A percentile compares a stretch with the other conserved stretches of the same genome.
Conservation (phyloP, 108 stramenopile species). For the Bacterosira constricta region DNA sequence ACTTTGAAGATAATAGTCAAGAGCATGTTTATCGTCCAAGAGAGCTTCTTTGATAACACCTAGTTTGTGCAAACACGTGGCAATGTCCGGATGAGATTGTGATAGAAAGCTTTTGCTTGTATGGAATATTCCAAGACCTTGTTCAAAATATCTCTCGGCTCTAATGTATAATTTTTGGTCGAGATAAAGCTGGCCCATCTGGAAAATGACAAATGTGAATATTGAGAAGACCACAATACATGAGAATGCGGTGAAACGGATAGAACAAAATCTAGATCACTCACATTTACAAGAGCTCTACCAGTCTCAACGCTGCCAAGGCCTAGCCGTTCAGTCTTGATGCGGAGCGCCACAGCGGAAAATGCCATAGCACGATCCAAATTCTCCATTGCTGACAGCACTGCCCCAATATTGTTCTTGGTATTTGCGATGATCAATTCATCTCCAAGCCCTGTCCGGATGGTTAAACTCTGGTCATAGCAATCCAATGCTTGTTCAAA, state of each 20-base stretch:
- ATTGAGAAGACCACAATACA: background rate
- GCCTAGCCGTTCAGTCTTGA: conserved; percentile 41
- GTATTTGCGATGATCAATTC: conserved; percentile 46
- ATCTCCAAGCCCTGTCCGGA: conserved; percentile 32
- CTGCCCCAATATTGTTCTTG: conserved; percentile 52
- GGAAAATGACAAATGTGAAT: background rate
- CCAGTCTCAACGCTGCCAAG: conserved; percentile 38
- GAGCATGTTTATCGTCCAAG: conserved; percentile 22
- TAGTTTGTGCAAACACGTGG: conserved; percentile 41
- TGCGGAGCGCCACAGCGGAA: conserved; percentile 44
- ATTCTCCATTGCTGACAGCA: conserved; percentile 24
- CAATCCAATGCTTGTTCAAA: conserved; percentile 43
- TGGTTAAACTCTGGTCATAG: conserved; percentile 51
- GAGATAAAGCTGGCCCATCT: conserved; percentile 45
- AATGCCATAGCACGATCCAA: conserved; percentile 39
- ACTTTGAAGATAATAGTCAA: conserved; percentile 26
- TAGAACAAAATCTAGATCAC: background rate
- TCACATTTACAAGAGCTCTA: conserved; percentile 44
- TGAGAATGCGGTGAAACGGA: background rate
- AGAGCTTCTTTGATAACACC: conserved; percentile 33
- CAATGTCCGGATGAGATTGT: conserved; percentile 31
- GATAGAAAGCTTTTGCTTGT: background rate
- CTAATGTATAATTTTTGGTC: conserved; percentile 7
- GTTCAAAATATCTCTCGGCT: conserved; percentile 48
- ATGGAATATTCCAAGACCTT: conserved; percentile 48